These are phyloP conservation scores for Zygosaccharomyces pseudorouxii DNA, from an alignment of 805 yeast genomes.

Conservation along the genomic window DNA sequence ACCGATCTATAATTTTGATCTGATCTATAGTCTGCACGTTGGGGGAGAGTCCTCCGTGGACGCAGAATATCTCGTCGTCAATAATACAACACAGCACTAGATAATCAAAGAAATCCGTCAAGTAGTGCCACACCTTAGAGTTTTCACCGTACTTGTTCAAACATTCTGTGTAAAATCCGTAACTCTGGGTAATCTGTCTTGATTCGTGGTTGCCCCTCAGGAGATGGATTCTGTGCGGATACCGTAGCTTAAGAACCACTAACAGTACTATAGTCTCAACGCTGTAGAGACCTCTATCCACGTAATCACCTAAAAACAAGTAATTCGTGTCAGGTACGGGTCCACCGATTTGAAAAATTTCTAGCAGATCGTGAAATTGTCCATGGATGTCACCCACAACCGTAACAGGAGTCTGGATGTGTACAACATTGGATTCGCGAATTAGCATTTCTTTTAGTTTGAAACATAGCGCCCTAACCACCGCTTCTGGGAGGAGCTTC, in stretches of 20 bases:
- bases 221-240: slow-evolving; percentile 76
- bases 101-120: slow-evolving; percentile 91
- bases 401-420: slow-evolving; percentile 80
- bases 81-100: slow-evolving; percentile 84
- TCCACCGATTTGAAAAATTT: slow-evolving; percentile 92
- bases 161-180: slow-evolving; percentile 95
- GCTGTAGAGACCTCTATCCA: slow-evolving; percentile 90
- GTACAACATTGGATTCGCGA: slow-evolving; percentile 80
- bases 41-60: slow-evolving; percentile 96
- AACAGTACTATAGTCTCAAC: slow-evolving; percentile 87
- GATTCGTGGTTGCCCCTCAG: slow-evolving; percentile 96
- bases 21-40: slow-evolving; percentile 92
- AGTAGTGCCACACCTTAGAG: slow-evolving; percentile 77
- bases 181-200: slow-evolving; percentile 92
- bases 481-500: slow-evolving; percentile 64
- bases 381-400: slow-evolving; percentile 98
- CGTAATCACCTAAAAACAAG: slow-evolving; percentile 90
- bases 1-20: slow-evolving; percentile 82
- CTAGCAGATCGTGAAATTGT: slow-evolving; percentile 89
- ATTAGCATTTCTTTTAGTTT: slow-evolving; percentile 77
- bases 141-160: slow-evolving; percentile 73
- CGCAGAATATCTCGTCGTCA: slow-evolving; percentile 85
- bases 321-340: slow-evolving; percentile 90
- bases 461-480: slow-evolving; percentile 68
- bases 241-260: slow-evolving; percentile 77